These are phyloP conservation scores for Aspergillus japonicus DNA, from an alignment of 2,329 filamentous ascomycete species.

Conservation along the genomic window DNA sequence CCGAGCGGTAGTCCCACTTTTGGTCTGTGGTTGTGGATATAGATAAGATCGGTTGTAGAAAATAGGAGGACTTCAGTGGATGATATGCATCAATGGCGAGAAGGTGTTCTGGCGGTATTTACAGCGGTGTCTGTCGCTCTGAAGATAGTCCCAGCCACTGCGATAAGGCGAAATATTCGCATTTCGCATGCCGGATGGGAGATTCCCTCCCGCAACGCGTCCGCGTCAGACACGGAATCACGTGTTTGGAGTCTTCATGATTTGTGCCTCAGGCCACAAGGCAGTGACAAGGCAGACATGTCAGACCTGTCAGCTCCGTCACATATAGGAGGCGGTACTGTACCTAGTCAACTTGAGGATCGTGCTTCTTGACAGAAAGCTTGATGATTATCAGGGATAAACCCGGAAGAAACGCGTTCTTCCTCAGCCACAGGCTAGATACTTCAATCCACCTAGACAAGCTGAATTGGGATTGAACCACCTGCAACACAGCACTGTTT, in stretches of 20 bases:
- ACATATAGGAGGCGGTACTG: too few relatives aligned
- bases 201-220: neutral
- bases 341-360: too few relatives aligned
- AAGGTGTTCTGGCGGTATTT: neutral
- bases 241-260: neutral
- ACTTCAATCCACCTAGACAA: too few relatives aligned
- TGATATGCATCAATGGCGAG: neutral
- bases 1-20: neutral
- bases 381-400: too few relatives aligned
- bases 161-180: constrained; percentile 9
- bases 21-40: neutral
- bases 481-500: too few relatives aligned
- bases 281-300: neutral
- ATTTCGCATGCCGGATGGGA: neutral
- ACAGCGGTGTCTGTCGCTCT: neutral
- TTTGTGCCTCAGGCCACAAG: neutral
- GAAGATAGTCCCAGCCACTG: neutral
- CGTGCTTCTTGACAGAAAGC: too few relatives aligned
- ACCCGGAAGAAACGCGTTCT: too few relatives aligned
- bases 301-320: neutral
- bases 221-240: neutral
- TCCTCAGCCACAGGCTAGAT: too few relatives aligned
- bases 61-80: neutral
- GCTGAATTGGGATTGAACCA: too few relatives aligned
- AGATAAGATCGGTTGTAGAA: neutral